These are phyloP conservation scores for Phytophthora hibernalis DNA, from an alignment of 352 stramenopile species.

Conservation along the genomic window DNA sequence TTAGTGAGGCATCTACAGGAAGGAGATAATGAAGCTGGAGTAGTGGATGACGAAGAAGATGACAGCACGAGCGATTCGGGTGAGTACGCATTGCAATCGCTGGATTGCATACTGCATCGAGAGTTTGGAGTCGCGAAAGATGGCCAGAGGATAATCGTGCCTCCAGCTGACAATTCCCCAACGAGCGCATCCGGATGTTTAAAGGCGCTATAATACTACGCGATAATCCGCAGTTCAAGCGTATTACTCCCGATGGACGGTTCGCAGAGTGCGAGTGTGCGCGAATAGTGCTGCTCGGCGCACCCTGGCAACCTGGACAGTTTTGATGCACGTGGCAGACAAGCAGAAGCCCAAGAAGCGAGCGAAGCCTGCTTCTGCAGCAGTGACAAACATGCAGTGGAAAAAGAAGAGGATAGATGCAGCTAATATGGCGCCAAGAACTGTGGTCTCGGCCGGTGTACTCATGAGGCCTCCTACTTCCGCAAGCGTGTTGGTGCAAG, in stretches of 20 bases:
- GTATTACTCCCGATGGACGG: constrained; percentile 67
- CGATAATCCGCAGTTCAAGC: constrained; percentile 55
- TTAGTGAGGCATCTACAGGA: background rate
- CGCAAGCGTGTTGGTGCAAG: constrained; percentile 24
- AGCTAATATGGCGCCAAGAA: constrained; percentile 3
- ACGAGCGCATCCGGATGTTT: constrained; percentile 31
- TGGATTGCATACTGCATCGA: constrained; percentile 39
- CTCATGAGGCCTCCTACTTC: constrained; percentile 27
- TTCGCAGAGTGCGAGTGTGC: constrained; percentile 77
- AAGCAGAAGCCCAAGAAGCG: constrained; percentile 55
- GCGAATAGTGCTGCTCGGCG: constrained; percentile 59
- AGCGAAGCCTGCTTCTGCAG: constrained; percentile 15
- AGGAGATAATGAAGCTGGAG: background rate
- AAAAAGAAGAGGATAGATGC: constrained; percentile 30
- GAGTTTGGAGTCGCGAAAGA: constrained; percentile 38
- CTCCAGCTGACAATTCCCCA: constrained; percentile 8
- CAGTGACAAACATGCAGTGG: constrained; percentile 3
- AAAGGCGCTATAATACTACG: constrained; percentile 44
- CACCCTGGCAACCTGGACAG: constrained; percentile 60
- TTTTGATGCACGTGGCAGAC: constrained; percentile 68
- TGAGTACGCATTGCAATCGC: constrained; percentile 40
- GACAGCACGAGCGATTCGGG: background rate
- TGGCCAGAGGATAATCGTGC: constrained; percentile 20
- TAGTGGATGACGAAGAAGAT: constrained; percentile 1
- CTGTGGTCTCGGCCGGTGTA: constrained; percentile 5